Percentiles rank a stretch among this genome's conserved stretches.
These are phyloP conservation scores for Isabelozyma heimii DNA, from an alignment of 805 yeast species.

Conservation along the genomic window DNA sequence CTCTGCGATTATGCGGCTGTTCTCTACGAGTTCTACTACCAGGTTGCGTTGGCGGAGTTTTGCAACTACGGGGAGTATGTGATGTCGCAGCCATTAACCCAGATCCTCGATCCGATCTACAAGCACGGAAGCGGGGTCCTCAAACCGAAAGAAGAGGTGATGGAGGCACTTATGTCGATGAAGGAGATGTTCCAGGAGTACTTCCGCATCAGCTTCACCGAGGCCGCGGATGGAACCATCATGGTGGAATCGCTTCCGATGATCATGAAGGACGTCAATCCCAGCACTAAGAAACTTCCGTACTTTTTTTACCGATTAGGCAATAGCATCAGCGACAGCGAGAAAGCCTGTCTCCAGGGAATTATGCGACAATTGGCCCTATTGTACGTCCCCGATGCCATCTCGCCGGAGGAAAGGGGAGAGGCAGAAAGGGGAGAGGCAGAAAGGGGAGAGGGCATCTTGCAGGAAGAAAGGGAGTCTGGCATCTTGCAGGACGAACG, in stretches of 20 bases:
- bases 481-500: too few species aligned
- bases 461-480: too few species aligned
- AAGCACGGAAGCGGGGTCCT: conserved; percentile 12
- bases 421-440: background rate
- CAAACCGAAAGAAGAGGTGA: conserved; percentile 12
- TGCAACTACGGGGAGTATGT: conserved; percentile 66
- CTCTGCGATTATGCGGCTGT: conserved; percentile 78
- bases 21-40: conserved; percentile 72
- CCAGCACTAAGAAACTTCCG: conserved; percentile 63
- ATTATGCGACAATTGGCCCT: conserved; percentile 67
- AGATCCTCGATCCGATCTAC: conserved; percentile 38
- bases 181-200: conserved; percentile 80
- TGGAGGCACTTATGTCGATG: conserved; percentile 41
- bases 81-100: conserved; percentile 22
- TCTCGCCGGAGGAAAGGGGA: conserved; percentile 16
- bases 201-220: conserved; percentile 52
- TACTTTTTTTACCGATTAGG: conserved; percentile 64
- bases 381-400: conserved; percentile 64
- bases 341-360: conserved; percentile 63
- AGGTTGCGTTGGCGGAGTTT: conserved; percentile 73
- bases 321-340: conserved; percentile 57
- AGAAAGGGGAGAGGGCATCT: too few species aligned
- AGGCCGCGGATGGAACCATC: conserved; percentile 25
- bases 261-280: conserved; percentile 60
- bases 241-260: conserved; percentile 60